Conservation (phyloP, 352 stramenopile genomes). For the Phytophthora idaei region DNA sequence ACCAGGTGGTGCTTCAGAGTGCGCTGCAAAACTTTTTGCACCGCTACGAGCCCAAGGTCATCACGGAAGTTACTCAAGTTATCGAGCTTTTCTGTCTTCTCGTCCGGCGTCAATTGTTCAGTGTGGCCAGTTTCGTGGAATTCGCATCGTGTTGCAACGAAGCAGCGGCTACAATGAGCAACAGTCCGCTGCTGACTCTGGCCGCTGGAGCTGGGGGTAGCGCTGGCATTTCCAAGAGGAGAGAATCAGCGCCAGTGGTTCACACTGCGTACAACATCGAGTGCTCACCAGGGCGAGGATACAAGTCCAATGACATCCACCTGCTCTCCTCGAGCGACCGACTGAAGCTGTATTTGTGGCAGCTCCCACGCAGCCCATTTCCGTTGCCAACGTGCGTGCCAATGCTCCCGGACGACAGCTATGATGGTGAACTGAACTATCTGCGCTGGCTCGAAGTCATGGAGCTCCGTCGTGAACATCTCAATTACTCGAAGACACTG, state of each 20-base stretch:
- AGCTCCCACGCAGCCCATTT: slow-evolving; percentile 74
- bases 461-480: slow-evolving; percentile 75
- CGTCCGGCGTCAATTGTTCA: slow-evolving; percentile 74
- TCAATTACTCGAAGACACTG: slow-evolving; percentile 79
- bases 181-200: slow-evolving; percentile 37
- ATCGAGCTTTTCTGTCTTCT: slow-evolving; percentile 86
- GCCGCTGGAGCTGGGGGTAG: slow-evolving; percentile 33
- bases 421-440: slow-evolving; percentile 69
- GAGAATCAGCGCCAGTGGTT: slow-evolving; percentile 56
- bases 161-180: slow-evolving; percentile 35
- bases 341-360: slow-evolving; percentile 84
- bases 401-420: slow-evolving; percentile 65
- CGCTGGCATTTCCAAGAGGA: slow-evolving; percentile 28
- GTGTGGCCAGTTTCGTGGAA: slow-evolving; percentile 73
- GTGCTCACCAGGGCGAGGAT: slow-evolving; percentile 79
- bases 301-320: slow-evolving; percentile 82
- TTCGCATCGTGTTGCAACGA: slow-evolving; percentile 69
- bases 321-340: slow-evolving; percentile 67
- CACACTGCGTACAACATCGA: slow-evolving; percentile 89
- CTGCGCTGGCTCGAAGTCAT: slow-evolving; percentile 86
- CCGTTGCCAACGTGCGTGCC: slow-evolving; percentile 69
- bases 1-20: slow-evolving; percentile 78
- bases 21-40: slow-evolving; percentile 77
- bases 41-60: slow-evolving; percentile 74
- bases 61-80: slow-evolving; percentile 80